A percentile compares a stretch with the other conserved stretches of the same genome.
Evolutionary conservation across 2,329 filamentous ascomycete genomes (phyloP).

Genomic region (Monilinia fructigena): DNA sequence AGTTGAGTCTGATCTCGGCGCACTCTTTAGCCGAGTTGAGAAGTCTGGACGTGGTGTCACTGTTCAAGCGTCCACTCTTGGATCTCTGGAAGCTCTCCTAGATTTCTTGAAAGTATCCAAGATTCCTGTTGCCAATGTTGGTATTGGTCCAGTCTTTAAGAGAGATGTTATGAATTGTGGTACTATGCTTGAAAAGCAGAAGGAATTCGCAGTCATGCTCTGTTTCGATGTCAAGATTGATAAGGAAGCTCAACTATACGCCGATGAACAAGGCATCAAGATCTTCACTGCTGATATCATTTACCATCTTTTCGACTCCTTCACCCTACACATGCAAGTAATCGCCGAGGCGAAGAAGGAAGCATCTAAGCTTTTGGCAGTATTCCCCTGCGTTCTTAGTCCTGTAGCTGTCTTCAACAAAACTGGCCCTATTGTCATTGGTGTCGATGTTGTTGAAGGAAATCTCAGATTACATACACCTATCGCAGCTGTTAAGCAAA

Average conservation of each 20-base stretch:
- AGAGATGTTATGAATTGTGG: conserved; percentile 95
- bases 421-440: conserved; percentile 89
- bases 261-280: conserved; percentile 92
- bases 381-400: conserved; percentile 91
- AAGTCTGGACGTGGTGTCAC: conserved; percentile 92
- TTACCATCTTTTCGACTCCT: conserved; percentile 95
- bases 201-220: conserved; percentile 97
- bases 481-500: conserved; percentile 80
- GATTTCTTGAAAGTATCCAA: conserved; percentile 96
- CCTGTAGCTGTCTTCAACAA: conserved; percentile 98
- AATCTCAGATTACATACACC: conserved; percentile 84
- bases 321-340: conserved; percentile 90
- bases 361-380: conserved; percentile 89
- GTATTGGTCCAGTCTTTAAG: conserved; percentile 96
- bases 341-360: conserved; percentile 91
- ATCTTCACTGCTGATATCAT: conserved; percentile 99
- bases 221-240: conserved; percentile 99
- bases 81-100: conserved; percentile 90
- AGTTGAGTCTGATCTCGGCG: conserved; percentile 91
- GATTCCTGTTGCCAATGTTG: conserved; percentile 96
- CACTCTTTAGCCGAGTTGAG: conserved; percentile 85
- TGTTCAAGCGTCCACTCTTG: conserved; percentile 94
- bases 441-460: conserved; percentile 93
- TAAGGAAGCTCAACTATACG: conserved; percentile 88
- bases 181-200: conserved; percentile 93